Percentiles rank a stretch among this genome's conserved stretches.
phyloP scores from a whole-genome alignment of 768 basidiomycete genomes.

The Dictyophora rubrovolvata region DNA sequence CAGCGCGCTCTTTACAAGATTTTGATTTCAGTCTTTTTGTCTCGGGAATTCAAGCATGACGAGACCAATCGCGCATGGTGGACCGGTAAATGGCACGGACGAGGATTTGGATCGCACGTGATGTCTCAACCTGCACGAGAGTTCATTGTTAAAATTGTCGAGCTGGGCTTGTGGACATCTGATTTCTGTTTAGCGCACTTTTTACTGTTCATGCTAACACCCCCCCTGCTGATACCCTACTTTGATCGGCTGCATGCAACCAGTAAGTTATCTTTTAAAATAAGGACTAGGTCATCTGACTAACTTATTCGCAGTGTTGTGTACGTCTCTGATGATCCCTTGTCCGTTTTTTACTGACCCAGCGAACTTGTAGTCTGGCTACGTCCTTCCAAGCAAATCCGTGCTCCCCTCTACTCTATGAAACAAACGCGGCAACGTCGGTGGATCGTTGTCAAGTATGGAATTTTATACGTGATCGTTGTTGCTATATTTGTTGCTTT shows the following conservation, averaged over 20 bases:
- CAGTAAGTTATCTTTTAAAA: conserved; percentile 18
- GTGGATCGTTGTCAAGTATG: conserved; percentile 87
- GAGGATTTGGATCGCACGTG: conserved; percentile 82
- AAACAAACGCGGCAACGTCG: conserved; percentile 88
- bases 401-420: conserved; percentile 84
- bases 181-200: conserved; percentile 86
- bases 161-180: conserved; percentile 93
- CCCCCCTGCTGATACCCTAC: conserved; percentile 78
- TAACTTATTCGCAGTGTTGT: conserved; percentile 5
- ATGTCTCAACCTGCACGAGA: conserved; percentile 95
- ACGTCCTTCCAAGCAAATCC: conserved; percentile 88
- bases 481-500: conserved; percentile 71
- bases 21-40: conserved; percentile 86
- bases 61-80: conserved; percentile 99
- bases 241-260: conserved; percentile 85
- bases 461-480: conserved; percentile 69
- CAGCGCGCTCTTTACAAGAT: conserved; percentile 93
- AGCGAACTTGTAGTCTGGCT: conserved; percentile 65
- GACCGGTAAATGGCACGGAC: conserved; percentile 97
- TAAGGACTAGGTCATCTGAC: background rate
- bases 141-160: conserved; percentile 96
- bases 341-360: conserved; percentile 2
- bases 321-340: background rate
- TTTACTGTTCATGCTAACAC: conserved; percentile 78
- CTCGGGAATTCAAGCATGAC: conserved; percentile 97